A percentile compares a stretch with the other conserved stretches of the same genome.
These are phyloP conservation scores for Termitomyces sp. DNA, from an alignment of 768 basidiomycete species.

Conservation along the genomic window DNA sequence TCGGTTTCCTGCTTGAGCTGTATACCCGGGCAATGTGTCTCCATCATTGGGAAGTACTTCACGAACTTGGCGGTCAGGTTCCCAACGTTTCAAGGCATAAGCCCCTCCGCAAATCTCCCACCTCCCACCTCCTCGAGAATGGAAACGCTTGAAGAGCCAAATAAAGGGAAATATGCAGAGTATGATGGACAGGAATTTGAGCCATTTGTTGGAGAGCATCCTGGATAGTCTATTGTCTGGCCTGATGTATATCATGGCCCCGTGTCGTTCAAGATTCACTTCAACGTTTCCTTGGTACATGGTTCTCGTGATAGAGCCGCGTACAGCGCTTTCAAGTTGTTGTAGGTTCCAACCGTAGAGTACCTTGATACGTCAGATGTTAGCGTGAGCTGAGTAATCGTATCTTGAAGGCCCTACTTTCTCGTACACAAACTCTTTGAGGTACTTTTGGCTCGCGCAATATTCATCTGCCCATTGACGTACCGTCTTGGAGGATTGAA, in stretches of 20 bases:
- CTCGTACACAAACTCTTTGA: conserved; percentile 77
- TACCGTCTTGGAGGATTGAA: conserved; percentile 58
- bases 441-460: conserved; percentile 59
- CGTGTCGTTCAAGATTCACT: conserved; percentile 46
- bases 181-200: conserved; percentile 66
- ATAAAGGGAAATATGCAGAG: conserved; percentile 75
- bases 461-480: conserved; percentile 84
- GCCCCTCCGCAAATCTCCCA: conserved; percentile 79
- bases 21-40: conserved; percentile 6
- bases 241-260: conserved; percentile 56
- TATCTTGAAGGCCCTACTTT: conserved; percentile 40
- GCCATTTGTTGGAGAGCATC: conserved; percentile 65
- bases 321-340: conserved; percentile 33
- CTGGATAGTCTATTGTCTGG: conserved; percentile 65
- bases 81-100: conserved; percentile 62
- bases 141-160: conserved; percentile 75
- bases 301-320: conserved; percentile 38
- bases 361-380: conserved; percentile 20
- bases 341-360: conserved; percentile 47
- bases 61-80: conserved; percentile 15
- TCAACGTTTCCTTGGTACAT: conserved; percentile 42
- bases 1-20: conserved; percentile 16
- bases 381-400: neutral
- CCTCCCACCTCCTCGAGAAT: conserved; percentile 60
- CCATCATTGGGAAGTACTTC: neutral